These are phyloP conservation scores for Cercospora sp. DNA, from an alignment of 2,329 filamentous ascomycete species.

Conservation along the genomic window DNA sequence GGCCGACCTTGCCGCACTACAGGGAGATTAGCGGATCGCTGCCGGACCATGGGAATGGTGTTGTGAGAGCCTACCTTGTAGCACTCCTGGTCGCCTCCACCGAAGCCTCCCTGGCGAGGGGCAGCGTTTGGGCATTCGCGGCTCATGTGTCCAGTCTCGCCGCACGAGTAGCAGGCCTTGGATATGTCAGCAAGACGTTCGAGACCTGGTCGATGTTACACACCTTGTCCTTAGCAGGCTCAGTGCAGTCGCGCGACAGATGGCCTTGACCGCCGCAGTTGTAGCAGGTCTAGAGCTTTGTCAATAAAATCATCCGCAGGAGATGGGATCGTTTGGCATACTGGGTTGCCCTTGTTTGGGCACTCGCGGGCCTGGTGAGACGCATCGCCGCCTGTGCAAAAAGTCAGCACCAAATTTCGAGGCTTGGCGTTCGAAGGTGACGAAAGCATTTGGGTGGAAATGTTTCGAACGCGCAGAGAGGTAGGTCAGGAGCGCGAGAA, in stretches of 20 bases:
- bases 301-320: conserved; percentile 40
- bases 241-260: conserved; percentile 79
- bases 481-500: not conserved
- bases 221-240: conserved; percentile 81
- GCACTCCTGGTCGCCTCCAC: conserved; percentile 53
- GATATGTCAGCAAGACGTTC: conserved; percentile 34
- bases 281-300: conserved; percentile 44
- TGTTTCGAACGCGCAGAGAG: too few relatives aligned
- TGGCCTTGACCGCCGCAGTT: conserved; percentile 53
- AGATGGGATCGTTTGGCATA: conserved; percentile 16
- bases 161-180: conserved; percentile 62
- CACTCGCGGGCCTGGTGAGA: conserved; percentile 54
- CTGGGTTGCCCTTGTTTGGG: conserved; percentile 50
- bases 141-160: conserved; percentile 84
- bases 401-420: conserved; percentile 26
- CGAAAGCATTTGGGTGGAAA: not conserved
- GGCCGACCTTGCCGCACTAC: conserved; percentile 95
- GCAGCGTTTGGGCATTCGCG: conserved; percentile 70
- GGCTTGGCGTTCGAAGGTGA: conserved; percentile 11
- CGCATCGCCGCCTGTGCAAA: conserved; percentile 48
- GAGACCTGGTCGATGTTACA: conserved; percentile 41
- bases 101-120: conserved; percentile 49
- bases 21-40: conserved; percentile 65
- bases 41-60: not conserved
- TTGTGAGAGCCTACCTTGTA: conserved; percentile 26